Base-by-base conservation (phyloP, 352 stramenopile genomes). In the Phytophthora foliorum region DNA sequence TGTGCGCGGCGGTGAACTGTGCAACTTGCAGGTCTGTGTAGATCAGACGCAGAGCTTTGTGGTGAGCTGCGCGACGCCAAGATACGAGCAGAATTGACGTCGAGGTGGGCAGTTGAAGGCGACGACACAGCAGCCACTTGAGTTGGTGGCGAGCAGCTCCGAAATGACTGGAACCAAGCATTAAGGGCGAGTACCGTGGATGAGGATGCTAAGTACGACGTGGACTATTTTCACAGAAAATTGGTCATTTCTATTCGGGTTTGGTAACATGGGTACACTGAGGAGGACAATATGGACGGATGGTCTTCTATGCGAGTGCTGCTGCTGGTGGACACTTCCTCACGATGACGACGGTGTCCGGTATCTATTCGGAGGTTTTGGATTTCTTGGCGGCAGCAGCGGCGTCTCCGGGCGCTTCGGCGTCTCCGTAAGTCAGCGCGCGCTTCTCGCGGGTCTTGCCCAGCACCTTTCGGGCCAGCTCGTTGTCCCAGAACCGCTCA, bases 401-500 rank as follows among this genome's bases (percentile, higher is more conserved):
- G 22, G 82, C 87, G 42, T 95, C 87, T 24, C 87, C 87, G 10
- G 87, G 87, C 14, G 81, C 75, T 61, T 95, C 87, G 2, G 60
- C 72, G 48, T 93, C 76, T 25, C 87, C 87, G 63, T 93, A 95
- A 6, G 87, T 95, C 22, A 91, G 60, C 21, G 85, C 85, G n/a
- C 87, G 84, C 72, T 95, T 95, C 60, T 89, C 67, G 5, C 78
- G 76, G 11, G 65, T 69, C 49, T 92, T 88, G 42, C 87, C 87
- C 16, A 95, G 74, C 36, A 91, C 66, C 27, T 75, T 74, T 4
- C 72, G 61, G 10, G 87, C 87, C 38, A 82, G 34, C 1, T 80
- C 60, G 62, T 93, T 88, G 34, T 58, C 65, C 25, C 91, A 68
- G 48, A 95, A 92, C 8, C 83, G 80, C 14, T 77, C 46, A 0